These are phyloP conservation scores for Barnettozyma pratensis DNA, from an alignment of 805 yeast genomes.

Conservation along the genomic window DNA sequence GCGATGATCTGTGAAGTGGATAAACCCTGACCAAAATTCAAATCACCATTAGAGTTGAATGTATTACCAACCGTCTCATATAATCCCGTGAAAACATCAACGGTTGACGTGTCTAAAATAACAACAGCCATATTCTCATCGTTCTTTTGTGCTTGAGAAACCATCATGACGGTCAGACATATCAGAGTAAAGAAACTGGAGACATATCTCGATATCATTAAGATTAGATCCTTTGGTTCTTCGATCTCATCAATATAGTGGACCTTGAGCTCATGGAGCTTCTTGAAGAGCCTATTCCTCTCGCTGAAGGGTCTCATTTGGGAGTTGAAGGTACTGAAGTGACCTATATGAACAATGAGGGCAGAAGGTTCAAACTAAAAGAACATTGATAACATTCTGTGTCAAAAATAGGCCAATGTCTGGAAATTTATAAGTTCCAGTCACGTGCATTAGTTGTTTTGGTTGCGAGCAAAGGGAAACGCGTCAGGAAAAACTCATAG, in stretches of 20 bases:
- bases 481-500: too few species aligned
- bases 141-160: constrained; percentile 7
- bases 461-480: too few species aligned
- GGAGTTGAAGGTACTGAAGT: too few species aligned
- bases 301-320: not conserved
- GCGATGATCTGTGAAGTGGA: constrained; percentile 13
- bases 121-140: constrained; percentile 13
- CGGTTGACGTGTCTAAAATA: constrained; percentile 44
- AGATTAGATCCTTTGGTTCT: not conserved
- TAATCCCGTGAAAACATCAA: constrained; percentile 49
- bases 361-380: too few species aligned
- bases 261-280: not conserved
- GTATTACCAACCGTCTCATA: constrained; percentile 38
- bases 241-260: not conserved
- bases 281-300: not conserved
- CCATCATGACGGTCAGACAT: constrained; percentile 11
- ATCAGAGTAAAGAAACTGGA: constrained; percentile 5
- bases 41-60: constrained; percentile 22
- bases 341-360: too few species aligned
- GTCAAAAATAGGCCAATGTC: too few species aligned
- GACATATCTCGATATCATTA: constrained; percentile 1
- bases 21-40: constrained; percentile 22
- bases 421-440: too few species aligned
- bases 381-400: too few species aligned
- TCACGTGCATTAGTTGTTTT: too few species aligned